A percentile compares a stretch with the other conserved stretches of the same genome.
Conservation (phyloP, 176 grass and related monocot species). For the Bromus sterilis region DNA sequence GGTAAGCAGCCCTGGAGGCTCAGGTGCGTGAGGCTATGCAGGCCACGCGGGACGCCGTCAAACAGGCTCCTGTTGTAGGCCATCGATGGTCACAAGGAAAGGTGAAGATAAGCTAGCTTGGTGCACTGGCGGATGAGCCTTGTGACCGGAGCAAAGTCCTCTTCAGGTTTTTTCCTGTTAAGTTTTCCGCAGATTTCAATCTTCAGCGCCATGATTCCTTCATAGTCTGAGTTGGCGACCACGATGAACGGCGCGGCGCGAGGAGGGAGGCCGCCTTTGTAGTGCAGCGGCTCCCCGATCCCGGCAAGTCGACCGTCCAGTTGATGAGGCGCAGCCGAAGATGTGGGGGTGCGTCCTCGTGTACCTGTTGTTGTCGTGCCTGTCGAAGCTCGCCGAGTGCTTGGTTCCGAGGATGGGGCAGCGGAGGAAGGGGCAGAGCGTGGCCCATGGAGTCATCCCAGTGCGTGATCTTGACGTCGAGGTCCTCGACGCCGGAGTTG, state of each 20-base stretch:
- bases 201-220: not conserved
- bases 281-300: not conserved
- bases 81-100: not conserved
- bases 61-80: not conserved
- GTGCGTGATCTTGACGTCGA: not conserved
- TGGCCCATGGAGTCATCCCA: not conserved
- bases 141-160: not conserved
- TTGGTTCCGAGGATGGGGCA: not conserved
- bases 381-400: not conserved
- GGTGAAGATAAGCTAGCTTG: not conserved
- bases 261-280: not conserved
- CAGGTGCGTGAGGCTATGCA: not conserved
- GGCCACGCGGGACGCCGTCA: not conserved
- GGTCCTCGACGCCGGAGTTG: not conserved
- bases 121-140: not conserved
- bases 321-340: not conserved
- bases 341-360: not conserved
- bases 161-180: not conserved
- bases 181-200: not conserved
- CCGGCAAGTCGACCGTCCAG: not conserved
- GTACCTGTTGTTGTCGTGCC: not conserved
- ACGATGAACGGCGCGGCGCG: not conserved
- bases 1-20: slow-evolving; percentile 15
- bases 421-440: not conserved
- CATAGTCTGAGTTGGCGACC: not conserved